phyloP scores from a whole-genome alignment of 345 rosid species.

The Salix caprea region DNA sequence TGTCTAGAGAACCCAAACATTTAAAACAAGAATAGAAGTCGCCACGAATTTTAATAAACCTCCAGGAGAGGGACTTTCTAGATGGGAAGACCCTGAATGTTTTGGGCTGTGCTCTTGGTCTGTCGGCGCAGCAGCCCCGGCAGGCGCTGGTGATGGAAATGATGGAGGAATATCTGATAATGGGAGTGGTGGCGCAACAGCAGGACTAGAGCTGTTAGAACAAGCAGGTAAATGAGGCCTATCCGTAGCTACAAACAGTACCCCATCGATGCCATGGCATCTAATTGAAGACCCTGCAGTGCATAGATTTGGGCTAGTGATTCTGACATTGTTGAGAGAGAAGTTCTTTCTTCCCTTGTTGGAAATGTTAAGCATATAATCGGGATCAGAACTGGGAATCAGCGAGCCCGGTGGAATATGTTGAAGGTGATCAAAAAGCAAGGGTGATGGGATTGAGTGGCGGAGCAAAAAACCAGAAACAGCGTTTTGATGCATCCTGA shows the following conservation, averaged over 20 bases:
- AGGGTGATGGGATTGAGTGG: slow-evolving; percentile 67
- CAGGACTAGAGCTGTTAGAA: slow-evolving; percentile 20
- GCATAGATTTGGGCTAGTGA: slow-evolving; percentile 61
- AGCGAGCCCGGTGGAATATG: slow-evolving; percentile 58
- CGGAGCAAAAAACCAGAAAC: slow-evolving; percentile 57
- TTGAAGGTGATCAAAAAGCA: slow-evolving; percentile 55
- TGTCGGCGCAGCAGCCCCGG: too few species aligned
- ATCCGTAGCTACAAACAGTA: slow-evolving; percentile 20
- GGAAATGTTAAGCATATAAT: slow-evolving; percentile 39
- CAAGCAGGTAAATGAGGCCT: slow-evolving; percentile 25
- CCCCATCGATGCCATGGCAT: slow-evolving; percentile 73
- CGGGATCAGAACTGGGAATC: slow-evolving; percentile 48
- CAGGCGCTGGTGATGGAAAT: background rate
- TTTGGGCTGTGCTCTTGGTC: too few species aligned
- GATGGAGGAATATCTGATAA: background rate
- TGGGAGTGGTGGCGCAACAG: background rate
- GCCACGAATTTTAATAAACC: background rate
- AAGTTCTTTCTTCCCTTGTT: slow-evolving; percentile 50
- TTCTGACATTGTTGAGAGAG: slow-evolving; percentile 55
- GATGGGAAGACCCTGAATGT: too few species aligned
- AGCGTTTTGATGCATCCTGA: slow-evolving; percentile 21
- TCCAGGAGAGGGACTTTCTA: background rate
- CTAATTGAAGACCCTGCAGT: slow-evolving; percentile 52
- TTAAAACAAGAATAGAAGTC: background rate
- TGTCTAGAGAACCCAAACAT: too few species aligned